Percentiles rank a stretch among this genome's conserved stretches.
Conservation (phyloP, 106 monocot genomes). For the Vanilla planifolia region DNA sequence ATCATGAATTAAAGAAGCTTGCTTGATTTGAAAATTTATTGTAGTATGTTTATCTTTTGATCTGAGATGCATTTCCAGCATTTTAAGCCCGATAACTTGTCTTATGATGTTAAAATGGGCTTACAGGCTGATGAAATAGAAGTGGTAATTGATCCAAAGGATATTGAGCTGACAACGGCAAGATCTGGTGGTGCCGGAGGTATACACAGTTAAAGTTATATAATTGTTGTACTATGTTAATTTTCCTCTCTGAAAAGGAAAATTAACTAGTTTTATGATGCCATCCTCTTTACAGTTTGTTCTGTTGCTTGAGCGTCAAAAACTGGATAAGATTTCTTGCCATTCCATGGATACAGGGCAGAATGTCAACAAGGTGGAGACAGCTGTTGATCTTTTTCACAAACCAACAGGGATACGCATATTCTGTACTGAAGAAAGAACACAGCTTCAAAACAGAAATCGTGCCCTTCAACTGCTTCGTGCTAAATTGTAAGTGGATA, state of each 20-base stretch:
- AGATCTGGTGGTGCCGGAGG: conserved; percentile 99
- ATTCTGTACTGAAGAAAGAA: conserved; percentile 98
- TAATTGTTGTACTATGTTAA: not conserved
- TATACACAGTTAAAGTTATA: conserved; percentile 8
- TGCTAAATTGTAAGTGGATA: conserved; percentile 83
- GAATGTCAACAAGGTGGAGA: conserved; percentile 99
- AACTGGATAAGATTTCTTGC: no score
- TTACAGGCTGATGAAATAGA: conserved; percentile 92
- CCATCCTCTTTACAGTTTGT: not conserved
- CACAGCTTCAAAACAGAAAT: conserved; percentile 67
- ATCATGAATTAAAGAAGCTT: no score
- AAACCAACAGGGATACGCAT: conserved; percentile 96
- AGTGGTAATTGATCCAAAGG: conserved; percentile 91
- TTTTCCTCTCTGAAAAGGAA: not conserved
- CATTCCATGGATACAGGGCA: conserved; percentile 55
- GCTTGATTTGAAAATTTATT: no score
- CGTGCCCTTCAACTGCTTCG: conserved; percentile 89
- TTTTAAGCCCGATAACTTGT: no score
- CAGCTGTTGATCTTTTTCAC: conserved; percentile 91
- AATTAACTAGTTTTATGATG: not conserved
- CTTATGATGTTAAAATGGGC: no score
- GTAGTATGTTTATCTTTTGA: no score
- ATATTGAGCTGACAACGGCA: conserved; percentile 90
- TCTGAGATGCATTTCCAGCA: no score
- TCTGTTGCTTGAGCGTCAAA: no score